These are phyloP conservation scores for Tricholoma sp. DNA, from an alignment of 768 basidiomycete species.

Conservation along the genomic window DNA sequence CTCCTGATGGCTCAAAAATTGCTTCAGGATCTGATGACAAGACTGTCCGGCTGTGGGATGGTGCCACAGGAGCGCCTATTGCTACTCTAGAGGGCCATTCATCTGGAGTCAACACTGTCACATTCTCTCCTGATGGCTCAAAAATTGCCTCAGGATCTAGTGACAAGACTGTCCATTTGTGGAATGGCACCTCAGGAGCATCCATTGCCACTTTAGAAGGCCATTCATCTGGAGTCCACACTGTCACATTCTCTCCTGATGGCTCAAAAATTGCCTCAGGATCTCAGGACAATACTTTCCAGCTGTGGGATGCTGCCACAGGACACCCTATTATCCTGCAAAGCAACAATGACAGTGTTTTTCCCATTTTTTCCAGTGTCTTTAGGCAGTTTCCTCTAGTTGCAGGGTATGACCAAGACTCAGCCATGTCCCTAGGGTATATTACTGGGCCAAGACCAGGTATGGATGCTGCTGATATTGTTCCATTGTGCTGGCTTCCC, in stretches of 20 bases:
- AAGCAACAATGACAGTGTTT: too few relatives aligned
- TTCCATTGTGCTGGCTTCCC: too few relatives aligned
- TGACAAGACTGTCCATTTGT: neutral
- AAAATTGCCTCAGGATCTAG: neutral
- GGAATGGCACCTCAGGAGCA: neutral
- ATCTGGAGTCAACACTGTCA: neutral
- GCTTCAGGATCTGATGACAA: constrained; percentile 17
- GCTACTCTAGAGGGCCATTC: neutral
- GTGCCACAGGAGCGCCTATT: neutral
- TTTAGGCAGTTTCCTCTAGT: too few relatives aligned
- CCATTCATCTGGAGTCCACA: constrained; percentile 9
- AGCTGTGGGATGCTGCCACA: neutral
- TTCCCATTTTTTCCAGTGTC: too few relatives aligned
- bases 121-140: neutral
- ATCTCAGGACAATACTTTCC: neutral
- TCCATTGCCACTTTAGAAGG: constrained; percentile 9
- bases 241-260: constrained; percentile 6
- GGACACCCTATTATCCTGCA: too few relatives aligned
- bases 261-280: neutral
- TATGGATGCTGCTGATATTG: too few relatives aligned
- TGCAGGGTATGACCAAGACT: too few relatives aligned
- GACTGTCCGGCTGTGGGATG: constrained; percentile 8
- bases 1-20: constrained; percentile 1
- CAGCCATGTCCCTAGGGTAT: too few relatives aligned
- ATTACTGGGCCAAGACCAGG: too few relatives aligned